A percentile compares a stretch with the other conserved stretches of the same genome.
Conservation (phyloP, 495 filamentous ascomycete genomes). For the Aspergillus carlsbadensis region DNA sequence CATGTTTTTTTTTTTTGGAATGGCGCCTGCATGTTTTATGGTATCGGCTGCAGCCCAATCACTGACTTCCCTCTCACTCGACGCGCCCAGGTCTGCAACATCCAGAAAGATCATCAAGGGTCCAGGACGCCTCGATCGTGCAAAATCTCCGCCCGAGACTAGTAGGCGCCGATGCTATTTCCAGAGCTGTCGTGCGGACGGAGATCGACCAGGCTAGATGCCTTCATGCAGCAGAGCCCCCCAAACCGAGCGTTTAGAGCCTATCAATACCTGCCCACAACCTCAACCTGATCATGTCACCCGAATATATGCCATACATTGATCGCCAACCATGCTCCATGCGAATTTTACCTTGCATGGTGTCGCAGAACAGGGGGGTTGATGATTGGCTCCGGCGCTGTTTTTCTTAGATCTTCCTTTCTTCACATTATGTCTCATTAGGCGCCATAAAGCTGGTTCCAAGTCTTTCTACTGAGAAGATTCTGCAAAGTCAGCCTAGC, state of each 20-base stretch:
- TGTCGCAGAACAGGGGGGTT: background rate
- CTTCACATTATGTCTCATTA: slow-evolving; percentile 7
- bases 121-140: background rate
- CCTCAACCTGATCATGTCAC: slow-evolving; percentile 6
- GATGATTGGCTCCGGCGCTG: slow-evolving; percentile 18
- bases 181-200: slow-evolving; percentile 8
- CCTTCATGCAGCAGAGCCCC: background rate
- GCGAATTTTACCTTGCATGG: slow-evolving; percentile 3
- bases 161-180: slow-evolving; percentile 25
- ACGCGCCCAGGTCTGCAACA: background rate
- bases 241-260: background rate
- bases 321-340: slow-evolving; percentile 3
- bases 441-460: slow-evolving; percentile 12
- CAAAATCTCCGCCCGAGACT: background rate
- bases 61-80: background rate
- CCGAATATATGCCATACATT: slow-evolving; percentile 7
- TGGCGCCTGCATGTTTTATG: no score
- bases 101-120: background rate
- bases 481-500: background rate
- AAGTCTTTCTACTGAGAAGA: slow-evolving; percentile 11
- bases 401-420: slow-evolving; percentile 10
- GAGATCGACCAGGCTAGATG: slow-evolving; percentile 6
- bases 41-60: background rate
- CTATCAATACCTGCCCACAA: slow-evolving; percentile 5
- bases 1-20: no score